Base-by-base conservation (phyloP, 1,139 yeast genomes). In the Suhomyces chickasaworum region DNA sequence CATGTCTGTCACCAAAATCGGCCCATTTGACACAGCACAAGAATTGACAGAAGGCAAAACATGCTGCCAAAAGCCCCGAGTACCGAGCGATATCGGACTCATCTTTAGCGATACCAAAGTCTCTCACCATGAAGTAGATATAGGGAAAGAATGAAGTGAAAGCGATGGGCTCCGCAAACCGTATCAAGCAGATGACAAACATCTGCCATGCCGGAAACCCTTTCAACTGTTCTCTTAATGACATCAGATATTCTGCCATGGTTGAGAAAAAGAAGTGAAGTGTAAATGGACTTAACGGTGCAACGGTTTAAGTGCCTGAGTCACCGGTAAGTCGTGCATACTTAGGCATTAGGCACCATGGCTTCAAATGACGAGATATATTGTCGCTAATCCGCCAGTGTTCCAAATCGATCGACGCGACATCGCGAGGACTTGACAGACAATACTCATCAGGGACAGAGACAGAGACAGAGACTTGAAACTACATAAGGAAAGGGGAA, bases 101-200 rank as follows among this genome's bases (percentile, higher is more conserved):
- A 12, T 60, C 57, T 15, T 68, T 62, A n/a, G 73, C 73, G 13
- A 69, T 57, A 4, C 60, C 58, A 49, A 70, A 70, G 48, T 70
- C 75, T 40, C 73, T 52, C 38, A 70, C 68, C 75, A 70, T 70
- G 53, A 68, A 70, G 53, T 68, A 70, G 6, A 70, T 61, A 47
- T 69, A 70, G 5, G 75, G 74, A 45, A 70, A 69, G 17, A 70
- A 53, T n/a, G 74, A 69, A 9, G 75, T 66, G 56, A 69, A 70
- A 16, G 71, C 68, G 16, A 70, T 57, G 3, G 75, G 75, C 49
- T 70, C 75, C 12, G 71, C 58, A 46, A 70, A 65, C 36, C 75
- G 59, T 37, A 70, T 59, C 17, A 68, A 46, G 43, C 69, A 59
- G 12, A 70, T 56, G 37, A 70, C 65, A 4, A 58, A 39, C 64